Percentiles rank a stretch among this genome's conserved stretches.
These are phyloP conservation scores for Candida xiaguanensis DNA, from an alignment of 805 yeast species.

Conservation along the genomic window DNA sequence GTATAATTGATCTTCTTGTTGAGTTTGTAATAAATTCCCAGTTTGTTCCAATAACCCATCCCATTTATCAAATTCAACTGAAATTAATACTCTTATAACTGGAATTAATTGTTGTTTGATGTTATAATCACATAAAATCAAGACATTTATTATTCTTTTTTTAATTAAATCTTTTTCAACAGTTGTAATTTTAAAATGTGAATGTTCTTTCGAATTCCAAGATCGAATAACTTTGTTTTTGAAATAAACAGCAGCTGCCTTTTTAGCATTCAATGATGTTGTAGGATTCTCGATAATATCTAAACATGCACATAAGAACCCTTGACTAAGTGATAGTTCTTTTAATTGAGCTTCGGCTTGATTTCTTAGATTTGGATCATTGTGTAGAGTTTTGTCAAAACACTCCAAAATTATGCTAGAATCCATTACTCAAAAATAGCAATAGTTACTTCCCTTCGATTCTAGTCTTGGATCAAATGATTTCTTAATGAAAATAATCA, in stretches of 20 bases:
- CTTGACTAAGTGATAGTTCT: slow-evolving; percentile 55
- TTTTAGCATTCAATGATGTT: slow-evolving; percentile 40
- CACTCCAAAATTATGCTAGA: slow-evolving; percentile 63
- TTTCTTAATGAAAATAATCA: too few relatives aligned
- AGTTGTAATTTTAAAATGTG: slow-evolving; percentile 41
- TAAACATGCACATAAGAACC: slow-evolving; percentile 79
- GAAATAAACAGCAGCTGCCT: slow-evolving; percentile 78
- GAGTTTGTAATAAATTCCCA: slow-evolving; percentile 26
- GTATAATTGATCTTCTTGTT: slow-evolving; percentile 30
- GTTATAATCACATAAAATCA: slow-evolving; percentile 38
- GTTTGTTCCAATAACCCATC: slow-evolving; percentile 28
- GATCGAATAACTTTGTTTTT: slow-evolving; percentile 66
- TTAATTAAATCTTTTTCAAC: slow-evolving; percentile 76
- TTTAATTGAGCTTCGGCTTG: slow-evolving; percentile 69
- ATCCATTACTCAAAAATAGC: slow-evolving; percentile 48
- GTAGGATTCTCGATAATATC: slow-evolving; percentile 50
- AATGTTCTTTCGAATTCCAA: slow-evolving; percentile 46
- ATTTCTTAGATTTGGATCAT: slow-evolving; percentile 55
- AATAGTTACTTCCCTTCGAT: background rate
- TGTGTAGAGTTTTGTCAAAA: slow-evolving; percentile 74
- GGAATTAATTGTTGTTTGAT: slow-evolving; percentile 39
- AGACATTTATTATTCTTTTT: slow-evolving; percentile 62
- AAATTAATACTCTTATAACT: slow-evolving; percentile 30
- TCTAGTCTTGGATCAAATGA: background rate
- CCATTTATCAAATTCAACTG: slow-evolving; percentile 36